Evolutionary conservation across 2,329 filamentous ascomycete species (phyloP).

Genomic region (Metarhizium guizhouense): DNA sequence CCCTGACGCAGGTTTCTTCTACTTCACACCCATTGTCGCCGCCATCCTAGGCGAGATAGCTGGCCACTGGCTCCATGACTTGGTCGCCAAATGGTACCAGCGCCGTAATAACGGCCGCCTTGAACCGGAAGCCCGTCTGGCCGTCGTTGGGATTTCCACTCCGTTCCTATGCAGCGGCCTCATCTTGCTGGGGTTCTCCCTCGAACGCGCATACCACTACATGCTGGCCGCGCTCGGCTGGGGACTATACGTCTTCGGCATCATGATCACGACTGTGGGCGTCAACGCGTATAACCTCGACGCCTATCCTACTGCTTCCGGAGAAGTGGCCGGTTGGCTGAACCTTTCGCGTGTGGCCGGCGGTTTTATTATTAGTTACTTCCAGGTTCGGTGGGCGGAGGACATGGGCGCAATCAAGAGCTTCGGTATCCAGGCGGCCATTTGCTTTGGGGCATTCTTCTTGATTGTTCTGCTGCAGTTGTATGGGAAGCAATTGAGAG

Average conservation of each 20-base stretch:
- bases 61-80: slow-evolving; percentile 49
- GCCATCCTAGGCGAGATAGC: slow-evolving; percentile 42
- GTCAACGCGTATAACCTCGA: slow-evolving; percentile 38
- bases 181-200: slow-evolving; percentile 41
- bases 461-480: not conserved
- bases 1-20: slow-evolving; percentile 29
- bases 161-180: slow-evolving; percentile 41
- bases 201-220: slow-evolving; percentile 41
- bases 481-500: not conserved
- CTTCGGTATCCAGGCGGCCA: slow-evolving; percentile 29
- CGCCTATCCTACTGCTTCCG: slow-evolving; percentile 26
- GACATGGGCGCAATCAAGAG: slow-evolving; percentile 26
- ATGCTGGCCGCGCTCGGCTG: slow-evolving; percentile 22
- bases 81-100: slow-evolving; percentile 35
- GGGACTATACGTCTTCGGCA: slow-evolving; percentile 39
- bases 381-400: slow-evolving; percentile 36
- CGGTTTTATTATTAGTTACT: slow-evolving; percentile 40
- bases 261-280: slow-evolving; percentile 39
- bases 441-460: not conserved
- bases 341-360: slow-evolving; percentile 16
- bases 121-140: slow-evolving; percentile 46
- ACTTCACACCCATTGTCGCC: slow-evolving; percentile 48
- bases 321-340: slow-evolving; percentile 14
- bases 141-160: slow-evolving; percentile 35
- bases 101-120: slow-evolving; percentile 39